phyloP scores from a whole-genome alignment of 2,329 filamentous ascomycete genomes.

The Metarhizium guizhouense region DNA sequence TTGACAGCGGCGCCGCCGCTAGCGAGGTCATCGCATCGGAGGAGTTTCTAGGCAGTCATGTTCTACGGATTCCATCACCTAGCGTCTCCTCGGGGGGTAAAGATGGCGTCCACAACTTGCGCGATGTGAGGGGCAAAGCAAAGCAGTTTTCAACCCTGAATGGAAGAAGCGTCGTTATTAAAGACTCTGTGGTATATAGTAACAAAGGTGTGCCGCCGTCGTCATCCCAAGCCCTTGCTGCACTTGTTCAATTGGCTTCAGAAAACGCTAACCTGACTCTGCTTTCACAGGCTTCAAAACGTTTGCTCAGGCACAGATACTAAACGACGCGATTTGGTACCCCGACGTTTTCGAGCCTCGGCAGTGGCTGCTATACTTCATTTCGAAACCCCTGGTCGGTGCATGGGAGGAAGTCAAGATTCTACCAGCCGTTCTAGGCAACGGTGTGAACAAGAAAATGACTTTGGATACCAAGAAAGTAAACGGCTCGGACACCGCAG shows the following conservation, averaged over 20 bases:
- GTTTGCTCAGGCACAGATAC: conserved; percentile 77
- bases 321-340: conserved; percentile 80
- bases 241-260: neutral
- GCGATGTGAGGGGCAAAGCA: conserved; percentile 85
- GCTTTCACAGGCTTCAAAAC: conserved; percentile 68
- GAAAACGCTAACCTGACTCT: conserved; percentile 13
- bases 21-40: conserved; percentile 79
- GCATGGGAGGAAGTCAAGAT: conserved; percentile 70
- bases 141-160: conserved; percentile 92
- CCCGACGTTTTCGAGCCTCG: conserved; percentile 80
- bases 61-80: conserved; percentile 67
- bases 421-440: conserved; percentile 51
- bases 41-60: conserved; percentile 95
- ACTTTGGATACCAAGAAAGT: conserved; percentile 27
- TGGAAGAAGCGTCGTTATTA: conserved; percentile 85
- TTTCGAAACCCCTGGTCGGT: conserved; percentile 80
- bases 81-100: conserved; percentile 42
- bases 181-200: conserved; percentile 86
- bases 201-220: conserved; percentile 67
- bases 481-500: conserved; percentile 29
- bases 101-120: conserved; percentile 53
- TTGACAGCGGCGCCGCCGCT: conserved; percentile 69
- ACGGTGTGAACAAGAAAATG: conserved; percentile 30
- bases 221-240: neutral
- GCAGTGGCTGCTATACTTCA: conserved; percentile 95